These are phyloP conservation scores for Quercus parvula DNA, from an alignment of 306 rosid species.

Conservation along the genomic window DNA sequence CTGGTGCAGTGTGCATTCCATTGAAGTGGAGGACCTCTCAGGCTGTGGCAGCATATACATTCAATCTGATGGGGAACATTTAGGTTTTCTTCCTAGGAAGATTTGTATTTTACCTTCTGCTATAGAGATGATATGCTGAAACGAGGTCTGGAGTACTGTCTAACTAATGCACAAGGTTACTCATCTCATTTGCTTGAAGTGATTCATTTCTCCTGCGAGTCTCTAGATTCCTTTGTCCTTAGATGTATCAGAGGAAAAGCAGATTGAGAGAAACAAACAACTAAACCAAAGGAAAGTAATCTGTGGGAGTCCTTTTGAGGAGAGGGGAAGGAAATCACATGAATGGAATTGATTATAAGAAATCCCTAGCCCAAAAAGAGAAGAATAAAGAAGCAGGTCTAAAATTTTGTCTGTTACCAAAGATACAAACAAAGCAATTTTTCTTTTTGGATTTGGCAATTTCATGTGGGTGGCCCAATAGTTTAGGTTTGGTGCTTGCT, in stretches of 20 bases:
- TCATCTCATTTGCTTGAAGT: neutral
- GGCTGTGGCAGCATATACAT: conserved; percentile 57
- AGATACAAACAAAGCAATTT: neutral
- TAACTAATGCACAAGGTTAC: neutral
- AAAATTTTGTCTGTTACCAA: neutral
- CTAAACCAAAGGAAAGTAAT: neutral
- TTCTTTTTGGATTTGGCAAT: neutral
- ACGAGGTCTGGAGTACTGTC: neutral
- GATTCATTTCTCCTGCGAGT: neutral
- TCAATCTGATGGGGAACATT: conserved; percentile 92
- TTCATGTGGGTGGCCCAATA: neutral
- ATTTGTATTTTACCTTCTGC: conserved; percentile 68
- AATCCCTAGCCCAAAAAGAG: neutral
- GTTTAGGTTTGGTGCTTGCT: neutral
- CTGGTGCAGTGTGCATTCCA: conserved; percentile 49
- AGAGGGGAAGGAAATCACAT: neutral
- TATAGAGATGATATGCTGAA: conserved; percentile 81
- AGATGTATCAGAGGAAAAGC: neutral
- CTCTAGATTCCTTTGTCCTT: neutral
- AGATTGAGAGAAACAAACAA: neutral
- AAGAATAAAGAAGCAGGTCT: neutral
- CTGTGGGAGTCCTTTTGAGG: neutral
- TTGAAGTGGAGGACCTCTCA: conserved; percentile 75
- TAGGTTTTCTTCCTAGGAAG: conserved; percentile 87
- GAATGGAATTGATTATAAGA: neutral